These are phyloP conservation scores for Gorgonomyces haynaldii DNA, from an alignment of 192 early-diverging fungal species.

Conservation along the genomic window DNA sequence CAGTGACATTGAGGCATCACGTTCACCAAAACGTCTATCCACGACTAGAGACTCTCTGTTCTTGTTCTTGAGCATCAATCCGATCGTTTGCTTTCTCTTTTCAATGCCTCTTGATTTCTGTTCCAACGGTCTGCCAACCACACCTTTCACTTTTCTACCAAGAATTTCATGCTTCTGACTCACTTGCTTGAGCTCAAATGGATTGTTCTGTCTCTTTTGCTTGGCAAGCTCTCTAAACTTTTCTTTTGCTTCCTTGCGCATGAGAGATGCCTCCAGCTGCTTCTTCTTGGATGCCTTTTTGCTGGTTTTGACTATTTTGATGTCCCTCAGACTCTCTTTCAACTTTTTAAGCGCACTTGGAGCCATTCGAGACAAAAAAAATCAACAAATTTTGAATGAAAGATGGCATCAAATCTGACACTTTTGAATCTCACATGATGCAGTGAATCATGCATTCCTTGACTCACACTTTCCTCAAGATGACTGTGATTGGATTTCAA, in stretches of 20 bases:
- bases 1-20: constrained; percentile 67
- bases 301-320: no score
- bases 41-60: constrained; percentile 64
- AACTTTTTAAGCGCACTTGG: no score
- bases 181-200: constrained; percentile 80
- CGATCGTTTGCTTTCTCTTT: constrained; percentile 72
- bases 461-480: no score
- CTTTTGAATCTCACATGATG: no score
- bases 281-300: no score
- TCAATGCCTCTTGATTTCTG: constrained; percentile 76
- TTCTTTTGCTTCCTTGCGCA: constrained; percentile 18
- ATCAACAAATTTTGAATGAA: no score
- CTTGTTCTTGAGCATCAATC: constrained; percentile 60
- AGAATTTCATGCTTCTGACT: constrained; percentile 73
- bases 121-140: constrained; percentile 65
- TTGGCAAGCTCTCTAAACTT: constrained; percentile 10
- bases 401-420: no score
- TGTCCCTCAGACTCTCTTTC: no score
- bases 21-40: constrained; percentile 92
- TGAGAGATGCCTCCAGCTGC: no score
- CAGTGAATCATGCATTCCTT: no score
- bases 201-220: constrained; percentile 51
- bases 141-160: constrained; percentile 57
- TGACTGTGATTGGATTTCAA: no score
- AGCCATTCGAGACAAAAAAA: no score